Evolutionary conservation across 441 rosid genomes (phyloP).

Genomic region (Kokia cookei): DNA sequence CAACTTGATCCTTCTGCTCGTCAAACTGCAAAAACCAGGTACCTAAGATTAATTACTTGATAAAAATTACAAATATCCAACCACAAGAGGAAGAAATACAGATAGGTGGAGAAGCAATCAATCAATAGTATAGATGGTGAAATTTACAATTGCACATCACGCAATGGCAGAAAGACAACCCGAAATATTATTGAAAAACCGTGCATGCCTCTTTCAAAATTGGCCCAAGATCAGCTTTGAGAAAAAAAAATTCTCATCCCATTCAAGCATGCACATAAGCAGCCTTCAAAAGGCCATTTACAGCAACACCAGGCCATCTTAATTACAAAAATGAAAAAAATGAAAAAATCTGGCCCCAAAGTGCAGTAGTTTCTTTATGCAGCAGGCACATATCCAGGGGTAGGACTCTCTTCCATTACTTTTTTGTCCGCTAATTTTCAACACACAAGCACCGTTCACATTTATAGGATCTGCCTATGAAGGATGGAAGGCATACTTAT

Average conservation of each 20-base stretch:
- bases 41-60: neutral
- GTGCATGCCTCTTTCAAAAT: neutral
- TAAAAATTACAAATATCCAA: neutral
- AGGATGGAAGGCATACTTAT: neutral
- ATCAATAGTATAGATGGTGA: neutral
- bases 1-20: conserved; percentile 57
- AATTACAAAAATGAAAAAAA: neutral
- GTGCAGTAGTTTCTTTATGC: neutral
- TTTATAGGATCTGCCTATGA: neutral
- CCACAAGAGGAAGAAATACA: neutral
- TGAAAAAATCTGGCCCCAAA: neutral
- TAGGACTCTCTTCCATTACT: conserved; percentile 29
- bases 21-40: conserved; percentile 40
- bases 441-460: neutral
- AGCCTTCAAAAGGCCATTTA: neutral
- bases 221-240: neutral
- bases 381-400: conserved; percentile 19
- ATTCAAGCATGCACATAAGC: neutral
- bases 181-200: neutral
- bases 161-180: neutral
- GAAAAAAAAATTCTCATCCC: neutral
- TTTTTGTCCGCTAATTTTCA: neutral
- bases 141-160: neutral
- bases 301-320: neutral
- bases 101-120: neutral